Evolutionary conservation across 441 rosid species (phyloP), one percentile per base, ranked within the genome.

Genomic region (Brassica hybrid): DNA sequence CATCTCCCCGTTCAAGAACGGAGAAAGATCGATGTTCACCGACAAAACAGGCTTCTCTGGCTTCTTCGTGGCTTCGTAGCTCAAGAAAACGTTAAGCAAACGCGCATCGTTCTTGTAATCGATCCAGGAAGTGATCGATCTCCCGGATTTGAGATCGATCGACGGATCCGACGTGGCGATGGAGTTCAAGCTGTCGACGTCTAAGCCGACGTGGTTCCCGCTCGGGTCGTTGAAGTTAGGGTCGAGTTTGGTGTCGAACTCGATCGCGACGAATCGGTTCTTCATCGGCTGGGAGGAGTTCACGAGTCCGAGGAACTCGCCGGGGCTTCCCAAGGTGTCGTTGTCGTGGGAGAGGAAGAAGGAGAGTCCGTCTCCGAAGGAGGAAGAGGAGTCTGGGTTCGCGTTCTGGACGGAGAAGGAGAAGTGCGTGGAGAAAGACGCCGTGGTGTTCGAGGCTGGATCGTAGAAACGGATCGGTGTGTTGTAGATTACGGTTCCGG

Each of bases 311-410:
- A 95, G 76, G 83, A 83, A 93, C 45, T 89, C 91, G 0, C 97
- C 97, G 1, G 96, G 86, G 69, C 95, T 87, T 7, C 99, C 98
- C 3, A 91, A 81, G 32, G 90, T 88, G 32, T 84, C 87, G 75
- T 87, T 82, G 66, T 88, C 87, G 41, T 90, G 93, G 0, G 99
- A 93, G 48, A 95, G 83, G 81, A 95, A 95, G 84, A 93, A 93
- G 4, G 98, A 74, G n/a, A 95, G 79, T 2, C 99, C 98, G 43
- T 93, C 98, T 1, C 98, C 99, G 65, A 3, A 3, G 30, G 30
- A 3, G 30, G 30, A 27, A 0, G 68, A 91, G 23, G 97, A 89
- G 75, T 73, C 75, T 0, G 94, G 94, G 70, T 85, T 88, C 5
- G 83, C 78, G 83, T 85, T 90, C 19, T 34, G 77, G 63, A 95